A percentile compares a stretch with the other conserved stretches of the same genome.
Evolutionary conservation across 2,329 filamentous ascomycete species (phyloP).

Genomic region (Macrophomina tecta): DNA sequence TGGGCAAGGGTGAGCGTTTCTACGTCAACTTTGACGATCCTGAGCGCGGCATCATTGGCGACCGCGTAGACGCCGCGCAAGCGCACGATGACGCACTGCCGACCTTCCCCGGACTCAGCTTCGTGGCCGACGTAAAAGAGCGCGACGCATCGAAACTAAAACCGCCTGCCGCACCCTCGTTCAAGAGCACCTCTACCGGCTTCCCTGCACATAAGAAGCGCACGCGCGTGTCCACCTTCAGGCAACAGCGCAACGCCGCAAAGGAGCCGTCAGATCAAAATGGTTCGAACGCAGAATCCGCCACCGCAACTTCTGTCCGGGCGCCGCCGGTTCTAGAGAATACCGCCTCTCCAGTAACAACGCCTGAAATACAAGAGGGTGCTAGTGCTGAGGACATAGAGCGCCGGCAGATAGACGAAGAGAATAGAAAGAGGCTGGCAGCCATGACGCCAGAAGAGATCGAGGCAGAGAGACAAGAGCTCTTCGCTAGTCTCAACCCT

Average conservation of each 20-base stretch:
- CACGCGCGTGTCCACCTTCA: conserved; percentile 76
- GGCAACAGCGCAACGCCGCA: conserved; percentile 62
- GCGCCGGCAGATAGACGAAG: conserved; percentile 75
- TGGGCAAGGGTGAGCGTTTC: conserved; percentile 64
- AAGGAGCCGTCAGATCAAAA: conserved; percentile 18
- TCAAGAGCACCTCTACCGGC: conserved; percentile 63
- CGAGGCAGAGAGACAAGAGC: conserved; percentile 75
- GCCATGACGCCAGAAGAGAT: conserved; percentile 85
- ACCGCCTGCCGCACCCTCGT: conserved; percentile 67
- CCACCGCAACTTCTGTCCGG: not conserved
- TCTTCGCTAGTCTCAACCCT: conserved; percentile 79
- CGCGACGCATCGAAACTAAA: conserved; percentile 66
- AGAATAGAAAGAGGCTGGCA: conserved; percentile 76
- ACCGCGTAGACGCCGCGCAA: conserved; percentile 48
- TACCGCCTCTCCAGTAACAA: not conserved
- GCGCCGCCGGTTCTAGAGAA: not conserved
- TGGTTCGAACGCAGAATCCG: not conserved
- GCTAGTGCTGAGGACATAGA: conserved; percentile 60
- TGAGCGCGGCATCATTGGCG: conserved; percentile 47
- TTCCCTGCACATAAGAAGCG: conserved; percentile 91
- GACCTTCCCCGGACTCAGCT: conserved; percentile 44
- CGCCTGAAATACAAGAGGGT: not conserved
- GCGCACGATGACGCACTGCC: conserved; percentile 34
- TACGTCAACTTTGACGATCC: conserved; percentile 61
- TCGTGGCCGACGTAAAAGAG: conserved; percentile 81